Percentiles rank a stretch among this genome's conserved stretches.
phyloP scores from a whole-genome alignment of 2,329 filamentous ascomycete species.

The Cercospora citrullina region DNA sequence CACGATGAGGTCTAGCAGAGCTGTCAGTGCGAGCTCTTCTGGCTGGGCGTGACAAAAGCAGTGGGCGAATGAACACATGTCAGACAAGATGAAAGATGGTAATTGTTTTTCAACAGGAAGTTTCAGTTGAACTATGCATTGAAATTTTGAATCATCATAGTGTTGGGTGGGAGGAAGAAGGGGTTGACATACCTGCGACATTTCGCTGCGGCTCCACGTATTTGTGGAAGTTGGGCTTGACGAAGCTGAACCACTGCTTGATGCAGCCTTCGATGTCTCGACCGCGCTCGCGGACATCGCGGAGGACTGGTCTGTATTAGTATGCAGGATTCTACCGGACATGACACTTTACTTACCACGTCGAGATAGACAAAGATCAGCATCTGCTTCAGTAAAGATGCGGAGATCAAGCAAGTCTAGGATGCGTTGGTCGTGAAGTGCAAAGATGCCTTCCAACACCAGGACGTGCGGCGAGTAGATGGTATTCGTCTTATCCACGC shows the following conservation, averaged over 20 bases:
- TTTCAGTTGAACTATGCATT: conserved; percentile 47
- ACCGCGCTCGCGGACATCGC: conserved; percentile 85
- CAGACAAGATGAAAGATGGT: conserved; percentile 43
- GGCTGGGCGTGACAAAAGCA: not conserved
- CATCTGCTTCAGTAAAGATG: conserved; percentile 97
- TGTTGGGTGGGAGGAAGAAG: not conserved
- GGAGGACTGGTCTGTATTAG: conserved; percentile 59
- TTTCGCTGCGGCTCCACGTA: conserved; percentile 90
- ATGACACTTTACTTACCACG: conserved; percentile 67
- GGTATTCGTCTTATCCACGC: conserved; percentile 74
- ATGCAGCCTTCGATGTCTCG: conserved; percentile 93
- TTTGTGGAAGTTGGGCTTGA: conserved; percentile 95
- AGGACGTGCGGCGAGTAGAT: conserved; percentile 97
- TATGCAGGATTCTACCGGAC: conserved; percentile 52
- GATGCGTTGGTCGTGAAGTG: conserved; percentile 83
- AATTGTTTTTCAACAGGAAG: conserved; percentile 39
- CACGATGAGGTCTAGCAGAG: conserved; percentile 75
- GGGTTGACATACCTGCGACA: conserved; percentile 64
- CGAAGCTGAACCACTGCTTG: conserved; percentile 95
- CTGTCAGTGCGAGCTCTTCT: conserved; percentile 20
- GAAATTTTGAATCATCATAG: conserved; percentile 41
- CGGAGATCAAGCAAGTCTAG: conserved; percentile 88
- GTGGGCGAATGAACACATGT: conserved; percentile 22
- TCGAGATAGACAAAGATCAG: conserved; percentile 87
- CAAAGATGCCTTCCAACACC: conserved; percentile 94